A percentile compares a stretch with the other conserved stretches of the same genome.
Conservation (phyloP, 2,329 filamentous ascomycete species). For the Gliomastix tumulicola region DNA sequence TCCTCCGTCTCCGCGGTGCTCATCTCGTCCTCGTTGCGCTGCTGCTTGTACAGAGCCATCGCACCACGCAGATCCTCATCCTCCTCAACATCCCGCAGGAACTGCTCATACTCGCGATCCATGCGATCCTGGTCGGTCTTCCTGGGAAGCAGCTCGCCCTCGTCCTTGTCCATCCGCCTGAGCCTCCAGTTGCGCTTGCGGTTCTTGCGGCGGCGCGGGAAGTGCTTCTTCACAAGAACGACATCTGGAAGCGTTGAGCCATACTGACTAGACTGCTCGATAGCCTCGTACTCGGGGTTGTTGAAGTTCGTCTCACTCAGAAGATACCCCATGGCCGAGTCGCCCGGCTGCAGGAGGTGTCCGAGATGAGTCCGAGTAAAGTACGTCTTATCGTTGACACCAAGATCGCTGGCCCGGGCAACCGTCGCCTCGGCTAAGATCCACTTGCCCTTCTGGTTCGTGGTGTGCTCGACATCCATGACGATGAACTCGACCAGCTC, state of each 20-base stretch:
- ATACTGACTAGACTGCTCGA: slow-evolving; percentile 73
- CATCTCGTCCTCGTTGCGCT: slow-evolving; percentile 54
- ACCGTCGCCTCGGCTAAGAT: slow-evolving; percentile 83
- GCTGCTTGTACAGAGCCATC: slow-evolving; percentile 76
- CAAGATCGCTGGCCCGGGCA: slow-evolving; percentile 79
- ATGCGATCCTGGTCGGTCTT: slow-evolving; percentile 83
- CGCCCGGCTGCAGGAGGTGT: slow-evolving; percentile 75
- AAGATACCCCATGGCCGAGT: slow-evolving; percentile 93
- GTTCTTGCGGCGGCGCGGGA: slow-evolving; percentile 74
- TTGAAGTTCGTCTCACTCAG: slow-evolving; percentile 89
- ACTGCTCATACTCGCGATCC: slow-evolving; percentile 94
- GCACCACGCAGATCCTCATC: slow-evolving; percentile 82
- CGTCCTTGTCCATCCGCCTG: slow-evolving; percentile 86
- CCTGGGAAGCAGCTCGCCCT: slow-evolving; percentile 78
- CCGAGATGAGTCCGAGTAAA: slow-evolving; percentile 89
- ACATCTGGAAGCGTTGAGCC: slow-evolving; percentile 81
- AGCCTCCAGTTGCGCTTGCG: slow-evolving; percentile 86
- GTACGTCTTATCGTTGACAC: slow-evolving; percentile 79
- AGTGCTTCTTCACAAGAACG: slow-evolving; percentile 94
- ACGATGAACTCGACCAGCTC: slow-evolving; percentile 89
- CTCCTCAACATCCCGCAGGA: slow-evolving; percentile 93
- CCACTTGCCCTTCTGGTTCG: slow-evolving; percentile 71
- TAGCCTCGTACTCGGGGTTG: slow-evolving; percentile 73
- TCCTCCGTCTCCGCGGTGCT: slow-evolving; percentile 58
- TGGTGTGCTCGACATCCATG: slow-evolving; percentile 84